Conservation (phyloP, 371 early-diverging fungal genomes). For the Homolaphlyctis polyrhiza region DNA sequence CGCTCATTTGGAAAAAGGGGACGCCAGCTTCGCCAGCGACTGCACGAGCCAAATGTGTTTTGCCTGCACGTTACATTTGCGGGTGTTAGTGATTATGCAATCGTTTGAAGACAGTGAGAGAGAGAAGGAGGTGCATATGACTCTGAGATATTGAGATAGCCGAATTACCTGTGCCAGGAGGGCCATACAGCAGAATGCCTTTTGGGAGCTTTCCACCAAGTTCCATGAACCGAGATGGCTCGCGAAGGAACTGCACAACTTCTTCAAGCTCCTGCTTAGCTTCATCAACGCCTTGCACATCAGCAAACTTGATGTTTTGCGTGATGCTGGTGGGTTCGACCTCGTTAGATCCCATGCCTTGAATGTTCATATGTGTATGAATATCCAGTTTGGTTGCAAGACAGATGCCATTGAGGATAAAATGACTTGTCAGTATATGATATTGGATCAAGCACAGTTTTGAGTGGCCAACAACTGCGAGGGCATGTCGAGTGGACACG, state of each 20-base stretch:
- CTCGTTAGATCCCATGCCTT: constrained; percentile 29
- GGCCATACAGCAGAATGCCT: constrained; percentile 94
- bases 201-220: constrained; percentile 94
- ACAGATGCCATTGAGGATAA: too few relatives aligned
- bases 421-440: too few relatives aligned
- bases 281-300: constrained; percentile 97
- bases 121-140: too few relatives aligned
- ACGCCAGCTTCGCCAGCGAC: constrained; percentile 85
- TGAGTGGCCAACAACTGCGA: background rate
- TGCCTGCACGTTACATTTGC: too few relatives aligned
- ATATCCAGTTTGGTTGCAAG: too few relatives aligned
- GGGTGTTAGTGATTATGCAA: too few relatives aligned
- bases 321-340: constrained; percentile 45
- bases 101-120: too few relatives aligned
- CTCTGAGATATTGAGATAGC: too few relatives aligned
- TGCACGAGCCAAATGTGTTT: constrained; percentile 54
- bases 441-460: background rate
- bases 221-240: constrained; percentile 84
- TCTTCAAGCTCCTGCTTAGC: constrained; percentile 95
- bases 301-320: constrained; percentile 73
- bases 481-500: too few relatives aligned
- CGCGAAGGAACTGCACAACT: constrained; percentile 89
- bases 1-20: constrained; percentile 96
- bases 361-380: background rate
- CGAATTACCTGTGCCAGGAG: constrained; percentile 99